Evolutionary conservation across 441 rosid species (phyloP), one percentile per base, ranked within the genome.

Genomic region (Flueggea neowawraea): DNA sequence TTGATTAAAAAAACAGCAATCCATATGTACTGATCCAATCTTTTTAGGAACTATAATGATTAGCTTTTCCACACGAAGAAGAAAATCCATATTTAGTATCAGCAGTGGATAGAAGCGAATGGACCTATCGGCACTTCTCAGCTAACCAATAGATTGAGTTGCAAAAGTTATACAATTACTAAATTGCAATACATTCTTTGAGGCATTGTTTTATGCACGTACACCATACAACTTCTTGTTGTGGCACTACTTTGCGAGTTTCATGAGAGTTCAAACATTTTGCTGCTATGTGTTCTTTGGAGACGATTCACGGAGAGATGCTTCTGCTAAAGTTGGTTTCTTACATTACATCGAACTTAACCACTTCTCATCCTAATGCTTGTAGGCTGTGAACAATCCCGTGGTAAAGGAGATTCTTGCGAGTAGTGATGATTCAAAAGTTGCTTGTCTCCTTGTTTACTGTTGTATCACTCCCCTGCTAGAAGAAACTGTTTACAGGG

Each of bases 401-500:
- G 55, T 63, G 32, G 61, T 87, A 75, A 76, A 78, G 72, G 85
- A 83, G 78, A 89, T 92, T 57, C 82, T 89, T 56, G 60, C 6
- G 48, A 84, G 79, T 63, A 72, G 81, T 58, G 68, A 73, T 65
- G 65, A 73, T 58, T 71, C 95, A 5, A 84, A 73, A 73, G 69
- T 48, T 48, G 88, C 88, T 0, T 80, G 84, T 58, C 44, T 81
- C 58, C 70, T 78, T 8, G 83, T 89, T 49, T 82, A 78, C 73
- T 87, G 98, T 64, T 6, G 81, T 55, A 53, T 82, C 48, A 80
- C 92, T 60, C 95, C 98, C 10, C 16, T 84, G 16, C 48, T 89
- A n/a, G 98, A 92, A 69, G 98, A 92, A 81, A 69, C 71, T 6
- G 74, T 92, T 56, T 92, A 89, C 80, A 80, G 98, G 77, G 88